Evolutionary conservation across 169 alveolate genomes (phyloP).

Genomic region (Cryptosporidium meleagridis): DNA sequence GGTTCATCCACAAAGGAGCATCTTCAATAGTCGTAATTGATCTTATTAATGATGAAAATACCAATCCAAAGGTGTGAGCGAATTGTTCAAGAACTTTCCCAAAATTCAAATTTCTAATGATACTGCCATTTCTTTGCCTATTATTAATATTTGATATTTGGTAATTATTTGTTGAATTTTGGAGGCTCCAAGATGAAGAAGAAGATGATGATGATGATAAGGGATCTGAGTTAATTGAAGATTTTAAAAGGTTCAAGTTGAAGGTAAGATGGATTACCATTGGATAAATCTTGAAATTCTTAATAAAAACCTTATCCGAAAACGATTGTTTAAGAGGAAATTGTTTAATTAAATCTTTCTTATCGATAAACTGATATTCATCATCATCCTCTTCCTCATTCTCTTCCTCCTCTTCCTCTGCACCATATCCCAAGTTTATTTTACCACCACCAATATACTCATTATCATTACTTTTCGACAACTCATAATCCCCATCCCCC

Average conservation of each 20-base stretch:
- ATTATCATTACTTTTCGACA: neutral
- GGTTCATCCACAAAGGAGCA: constrained; percentile 73
- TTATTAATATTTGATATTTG: neutral
- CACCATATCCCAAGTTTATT: too few species aligned
- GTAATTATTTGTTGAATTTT: neutral
- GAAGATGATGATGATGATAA: constrained; percentile 1
- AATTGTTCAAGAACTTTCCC: constrained; percentile 45
- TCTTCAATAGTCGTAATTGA: constrained; percentile 71
- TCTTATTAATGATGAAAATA: constrained; percentile 56
- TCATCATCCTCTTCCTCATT: neutral
- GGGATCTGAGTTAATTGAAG: neutral
- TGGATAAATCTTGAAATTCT: constrained; percentile 53
- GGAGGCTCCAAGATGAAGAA: neutral
- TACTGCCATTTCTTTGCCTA: neutral
- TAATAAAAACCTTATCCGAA: constrained; percentile 4
- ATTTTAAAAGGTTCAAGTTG: constrained; percentile 36
- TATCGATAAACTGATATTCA: constrained; percentile 14
- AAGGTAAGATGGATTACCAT: constrained; percentile 65
- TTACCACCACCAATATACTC: neutral
- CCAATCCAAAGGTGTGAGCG: constrained; percentile 54
- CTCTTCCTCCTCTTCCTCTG: neutral
- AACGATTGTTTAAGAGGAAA: constrained; percentile 40
- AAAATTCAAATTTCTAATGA: constrained; percentile 26
- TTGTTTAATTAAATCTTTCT: constrained; percentile 43
- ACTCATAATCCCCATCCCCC: neutral